Evolutionary conservation across 495 filamentous ascomycete species (phyloP), one percentile per base, ranked within the genome.

Genomic region (Lophiotrema nucula): DNA sequence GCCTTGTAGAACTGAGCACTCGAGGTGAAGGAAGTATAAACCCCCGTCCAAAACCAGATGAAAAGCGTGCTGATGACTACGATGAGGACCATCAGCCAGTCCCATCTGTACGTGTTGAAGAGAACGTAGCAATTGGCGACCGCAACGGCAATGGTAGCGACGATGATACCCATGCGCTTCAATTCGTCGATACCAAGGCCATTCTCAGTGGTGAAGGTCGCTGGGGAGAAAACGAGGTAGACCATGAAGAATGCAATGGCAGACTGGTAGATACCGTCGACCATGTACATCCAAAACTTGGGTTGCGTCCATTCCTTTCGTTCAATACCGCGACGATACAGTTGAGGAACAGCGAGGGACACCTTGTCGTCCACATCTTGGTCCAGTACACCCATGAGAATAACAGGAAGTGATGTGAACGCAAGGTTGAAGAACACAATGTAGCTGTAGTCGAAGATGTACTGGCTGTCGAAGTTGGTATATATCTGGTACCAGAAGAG

Each of bases 241-340:
- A 90, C 86, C 80, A 96, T 89, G 78, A 88, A 99, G 76, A 90
- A 97, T 69, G 82, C 86, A 50, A 96, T 87, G 49, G 95, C 75
- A 1, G 92, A 97, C 72, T 99, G 95, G 69, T 97, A 97, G 28
- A 92, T 70, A 56, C 95, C 95, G 74, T 99, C 95, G 51, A 81
- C 47, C 95, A 99, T 97, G 67, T 99, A 97, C 44, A 87, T 64
- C 93, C 95, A 99, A 72, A 99, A 99, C 72, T 99, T 99, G 39
- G 77, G 71, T 65, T 95, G 88, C 10, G 95, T 97, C 95, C 95
- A 99, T 76, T 99, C 95, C 70, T 90, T 85, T 53, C 92, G 87
- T 73, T 97, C 89, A 64, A 99, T 97, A 65, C 95, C 95, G 63
- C 95, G 83, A 53, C 92, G 86, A 70, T 99, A 99, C 24, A 99